Conservation (phyloP, 2,329 filamentous ascomycete genomes). For the Fusarium buxicola region DNA sequence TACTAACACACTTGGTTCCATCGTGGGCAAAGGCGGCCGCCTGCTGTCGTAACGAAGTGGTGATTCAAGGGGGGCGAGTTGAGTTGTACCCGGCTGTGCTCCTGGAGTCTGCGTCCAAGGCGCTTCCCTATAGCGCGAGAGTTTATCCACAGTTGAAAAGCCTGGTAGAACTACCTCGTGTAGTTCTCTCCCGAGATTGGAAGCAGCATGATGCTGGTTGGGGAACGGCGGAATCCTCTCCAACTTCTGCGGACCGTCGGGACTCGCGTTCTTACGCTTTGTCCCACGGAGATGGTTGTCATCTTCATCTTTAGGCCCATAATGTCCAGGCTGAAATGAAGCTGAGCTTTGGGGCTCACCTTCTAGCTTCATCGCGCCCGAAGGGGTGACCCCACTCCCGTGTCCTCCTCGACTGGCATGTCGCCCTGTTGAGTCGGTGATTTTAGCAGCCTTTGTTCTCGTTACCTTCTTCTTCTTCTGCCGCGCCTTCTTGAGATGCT, state of each 20-base stretch:
- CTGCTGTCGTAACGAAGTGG: no score
- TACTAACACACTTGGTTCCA: background rate
- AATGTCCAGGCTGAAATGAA: no score
- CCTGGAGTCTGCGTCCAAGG: no score
- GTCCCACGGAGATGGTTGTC: no score
- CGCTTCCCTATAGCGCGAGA: no score
- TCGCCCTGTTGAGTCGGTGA: background rate
- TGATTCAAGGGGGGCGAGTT: no score
- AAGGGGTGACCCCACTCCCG: no score
- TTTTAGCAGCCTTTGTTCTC: background rate
- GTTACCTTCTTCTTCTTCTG: background rate
- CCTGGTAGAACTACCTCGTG: background rate
- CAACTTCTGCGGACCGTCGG: background rate
- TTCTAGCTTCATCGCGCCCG: no score
- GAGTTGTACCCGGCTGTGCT: no score
- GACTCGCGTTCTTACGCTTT: background rate
- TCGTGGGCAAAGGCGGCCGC: background rate
- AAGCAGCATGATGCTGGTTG: background rate
- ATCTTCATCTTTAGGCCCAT: no score
- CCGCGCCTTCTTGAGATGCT: background rate
- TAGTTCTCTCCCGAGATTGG: background rate
- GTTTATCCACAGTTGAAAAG: background rate
- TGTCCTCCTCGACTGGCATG: background rate
- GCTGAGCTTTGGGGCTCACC: no score
- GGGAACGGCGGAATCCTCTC: background rate